Base-by-base conservation (phyloP, 257 asterid species). In the Salvia splendens region DNA sequence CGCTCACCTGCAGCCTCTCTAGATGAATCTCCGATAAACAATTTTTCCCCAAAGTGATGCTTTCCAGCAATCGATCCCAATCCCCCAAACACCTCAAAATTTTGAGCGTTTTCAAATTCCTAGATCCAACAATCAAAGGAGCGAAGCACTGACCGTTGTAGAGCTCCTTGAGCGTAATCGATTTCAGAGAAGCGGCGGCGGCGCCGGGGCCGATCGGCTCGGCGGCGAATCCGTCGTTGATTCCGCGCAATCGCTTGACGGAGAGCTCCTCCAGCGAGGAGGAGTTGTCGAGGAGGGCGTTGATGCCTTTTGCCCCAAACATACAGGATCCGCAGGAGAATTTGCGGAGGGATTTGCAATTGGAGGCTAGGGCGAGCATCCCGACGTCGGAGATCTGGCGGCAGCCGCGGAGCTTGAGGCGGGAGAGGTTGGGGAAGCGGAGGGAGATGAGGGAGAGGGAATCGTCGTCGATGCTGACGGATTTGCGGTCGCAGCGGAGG, bases 271-370 rank as follows among this genome's bases (percentile, higher is more conserved):
- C 95, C 10, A 91, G 79, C 12, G 91, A 66, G 12, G 83, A 77
- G 63, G 88, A 88, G 65, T 91, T 70, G 65, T 84, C 77, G 49
- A 91, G 75, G 60, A 91, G 78, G 17, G 95, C 93, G 57, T 88
- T 88, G 93, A 91, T 82, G 14, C 96, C 97, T 64, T 83, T 86
- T 3, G 95, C 86, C 5, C 97, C 97, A 53, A 91, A 91, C 80
- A 77, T 80, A 64, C 97, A 88, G 49, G 91, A 81, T 30, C 91
- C 93, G 43, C 91, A 85, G 0, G 97, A 91, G 45, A 91, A 81
- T 69, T 91, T 91, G 71, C 78, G 87, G 54, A 91, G 62, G 5
- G 69, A 74, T 63, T 75, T 85, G 56, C 97, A 91, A 51, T 88
- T 88, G 41, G 48, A 57, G 1, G 84, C 93, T 36, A 91, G 75